These are phyloP conservation scores for Catharanthus roseus DNA, from an alignment of 257 asterid genomes.

Conservation along the genomic window DNA sequence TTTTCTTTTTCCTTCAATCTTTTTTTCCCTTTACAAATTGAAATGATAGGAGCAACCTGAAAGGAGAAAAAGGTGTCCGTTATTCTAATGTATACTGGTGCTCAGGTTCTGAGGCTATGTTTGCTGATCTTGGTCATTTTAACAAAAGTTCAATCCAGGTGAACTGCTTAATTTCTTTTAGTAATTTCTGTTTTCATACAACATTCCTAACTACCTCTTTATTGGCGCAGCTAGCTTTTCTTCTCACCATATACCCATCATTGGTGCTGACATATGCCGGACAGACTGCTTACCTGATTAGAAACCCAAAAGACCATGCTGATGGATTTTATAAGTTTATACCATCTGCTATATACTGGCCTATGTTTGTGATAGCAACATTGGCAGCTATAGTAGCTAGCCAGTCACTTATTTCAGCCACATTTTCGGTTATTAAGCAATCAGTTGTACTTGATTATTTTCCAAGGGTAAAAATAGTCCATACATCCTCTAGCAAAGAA, in stretches of 20 bases:
- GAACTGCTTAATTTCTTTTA: neutral
- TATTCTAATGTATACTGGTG: constrained; percentile 1
- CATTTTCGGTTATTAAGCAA: constrained; percentile 35
- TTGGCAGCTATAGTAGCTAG: constrained; percentile 37
- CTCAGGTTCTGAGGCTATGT: constrained; percentile 40
- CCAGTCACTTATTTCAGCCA: constrained; percentile 36
- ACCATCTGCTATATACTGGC: constrained; percentile 37
- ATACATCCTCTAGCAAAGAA: constrained; percentile 31
- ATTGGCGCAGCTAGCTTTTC: constrained; percentile 27
- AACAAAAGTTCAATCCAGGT: constrained; percentile 34
- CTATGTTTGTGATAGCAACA: constrained; percentile 31
- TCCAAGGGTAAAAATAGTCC: constrained; percentile 36
- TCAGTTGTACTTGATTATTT: constrained; percentile 35
- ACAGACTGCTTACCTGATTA: constrained; percentile 37
- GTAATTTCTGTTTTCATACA: neutral
- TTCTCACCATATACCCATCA: constrained; percentile 31
- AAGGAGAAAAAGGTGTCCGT: neutral
- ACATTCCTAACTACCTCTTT: neutral
- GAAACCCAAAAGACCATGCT: constrained; percentile 31
- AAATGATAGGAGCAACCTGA: neutral
- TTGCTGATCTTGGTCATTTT: constrained; percentile 41
- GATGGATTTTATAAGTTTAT: constrained; percentile 34
- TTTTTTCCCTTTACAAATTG: too few species aligned
- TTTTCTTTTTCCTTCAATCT: neutral
- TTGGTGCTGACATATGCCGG: constrained; percentile 32